A percentile compares a stretch with the other conserved stretches of the same genome.
Conservation (phyloP, 2,329 filamentous ascomycete species). For the Ophiostoma tasmaniense region DNA sequence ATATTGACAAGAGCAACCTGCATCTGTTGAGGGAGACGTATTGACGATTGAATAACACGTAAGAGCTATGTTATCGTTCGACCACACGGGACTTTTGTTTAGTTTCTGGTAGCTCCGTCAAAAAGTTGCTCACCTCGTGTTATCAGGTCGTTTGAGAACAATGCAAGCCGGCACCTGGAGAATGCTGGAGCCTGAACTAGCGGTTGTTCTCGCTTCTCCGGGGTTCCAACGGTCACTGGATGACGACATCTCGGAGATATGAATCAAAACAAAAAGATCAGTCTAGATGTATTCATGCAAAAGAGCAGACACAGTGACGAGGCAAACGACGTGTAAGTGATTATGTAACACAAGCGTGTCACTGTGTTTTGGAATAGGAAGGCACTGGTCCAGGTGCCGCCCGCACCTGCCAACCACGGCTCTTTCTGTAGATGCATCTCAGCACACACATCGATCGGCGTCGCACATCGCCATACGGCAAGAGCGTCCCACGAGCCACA, state of each 20-base stretch:
- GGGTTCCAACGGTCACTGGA: not conserved
- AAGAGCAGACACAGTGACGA: not conserved
- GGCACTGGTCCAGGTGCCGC: not conserved
- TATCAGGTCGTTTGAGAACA: not conserved
- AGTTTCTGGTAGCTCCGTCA: not conserved
- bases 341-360: not conserved
- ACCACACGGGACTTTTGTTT: not conserved
- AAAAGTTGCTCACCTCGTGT: not conserved
- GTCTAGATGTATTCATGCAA: not conserved
- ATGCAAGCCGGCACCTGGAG: not conserved
- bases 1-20: not conserved
- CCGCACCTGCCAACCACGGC: not conserved
- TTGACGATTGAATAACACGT: not conserved
- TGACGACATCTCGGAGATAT: not conserved
- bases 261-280: not conserved
- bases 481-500: slow-evolving; percentile 1
- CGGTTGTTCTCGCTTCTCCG: not conserved
- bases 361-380: not conserved
- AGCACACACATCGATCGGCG: not conserved
- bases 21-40: not conserved
- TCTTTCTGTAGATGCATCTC: not conserved
- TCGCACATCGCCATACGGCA: not conserved
- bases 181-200: not conserved
- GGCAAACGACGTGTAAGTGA: not conserved
- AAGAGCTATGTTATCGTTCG: not conserved